phyloP scores from a whole-genome alignment of 306 rosid species.

The Malus sieversii region DNA sequence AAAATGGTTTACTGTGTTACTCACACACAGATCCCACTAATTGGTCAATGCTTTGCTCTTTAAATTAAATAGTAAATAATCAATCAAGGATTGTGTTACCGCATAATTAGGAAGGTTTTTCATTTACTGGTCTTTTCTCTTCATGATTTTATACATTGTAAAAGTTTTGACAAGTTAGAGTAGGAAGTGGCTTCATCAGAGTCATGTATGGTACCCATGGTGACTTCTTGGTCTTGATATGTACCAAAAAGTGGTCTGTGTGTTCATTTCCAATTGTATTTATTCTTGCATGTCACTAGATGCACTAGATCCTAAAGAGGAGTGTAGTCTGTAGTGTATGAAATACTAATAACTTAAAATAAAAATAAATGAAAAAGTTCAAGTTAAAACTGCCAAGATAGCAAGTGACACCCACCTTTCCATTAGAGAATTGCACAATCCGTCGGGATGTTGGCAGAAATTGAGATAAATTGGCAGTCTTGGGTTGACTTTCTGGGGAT shows the following conservation, averaged over 20 bases:
- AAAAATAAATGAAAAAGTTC: not conserved
- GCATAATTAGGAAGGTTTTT: not conserved
- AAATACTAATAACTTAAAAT: not conserved
- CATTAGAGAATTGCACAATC: conserved; percentile 96
- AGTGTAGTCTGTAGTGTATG: not conserved
- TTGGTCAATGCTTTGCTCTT: not conserved
- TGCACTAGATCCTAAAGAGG: not conserved
- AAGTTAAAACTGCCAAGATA: not conserved
- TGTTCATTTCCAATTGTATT: not conserved
- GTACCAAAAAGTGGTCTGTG: not conserved
- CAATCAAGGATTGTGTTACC: not conserved
- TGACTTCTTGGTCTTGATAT: not conserved
- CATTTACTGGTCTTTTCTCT: not conserved
- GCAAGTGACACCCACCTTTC: conserved; percentile 48
- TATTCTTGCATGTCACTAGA: not conserved
- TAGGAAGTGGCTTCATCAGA: not conserved
- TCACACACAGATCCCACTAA: not conserved
- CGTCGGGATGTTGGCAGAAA: conserved; percentile 91
- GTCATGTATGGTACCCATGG: not conserved
- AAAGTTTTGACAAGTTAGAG: too few relatives aligned
- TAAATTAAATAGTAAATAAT: not conserved
- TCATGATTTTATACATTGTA: not conserved
- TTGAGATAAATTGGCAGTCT: conserved; percentile 54
- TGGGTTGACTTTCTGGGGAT: conserved; percentile 33
- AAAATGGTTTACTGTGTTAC: not conserved